Evolutionary conservation across 495 filamentous ascomycete genomes (phyloP), one percentile per base, ranked within the genome.

Genomic region (Tuber aestivum): DNA sequence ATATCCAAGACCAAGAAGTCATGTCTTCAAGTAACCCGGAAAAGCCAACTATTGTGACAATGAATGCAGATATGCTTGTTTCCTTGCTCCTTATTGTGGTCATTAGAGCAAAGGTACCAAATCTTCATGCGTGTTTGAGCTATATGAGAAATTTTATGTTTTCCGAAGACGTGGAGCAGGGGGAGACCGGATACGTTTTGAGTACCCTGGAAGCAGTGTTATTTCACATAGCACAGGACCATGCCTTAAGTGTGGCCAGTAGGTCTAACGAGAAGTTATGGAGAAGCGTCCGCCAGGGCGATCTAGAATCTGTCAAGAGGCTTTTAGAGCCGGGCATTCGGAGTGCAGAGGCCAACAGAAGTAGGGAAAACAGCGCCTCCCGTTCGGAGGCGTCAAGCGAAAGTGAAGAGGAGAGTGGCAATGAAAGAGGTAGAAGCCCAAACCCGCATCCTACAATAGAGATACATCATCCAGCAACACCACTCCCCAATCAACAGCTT

Each of bases 61-160:
- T 98, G 81, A 98, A 97, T 83, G 96, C 96, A 1, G 96, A 99
- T 86, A 93, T 95, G 2, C 85, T 99, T 35, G 96, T 99, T 1
- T 97, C 95, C 0, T 85, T 99, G 75, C 87, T 99, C 27, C 87
- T 99, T 27, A 88, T 97, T 72, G 93, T 99, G 37, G 93, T 98
- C 35, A 98, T 99, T 73, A 89, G 97, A 78, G 92, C 94, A 50
- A 92, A 97, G 80, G 90, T 97, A 21, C 90, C 92, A 70, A 91
- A 97, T 85, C 87, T 98, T 37, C 92, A 97, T 79, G 94, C 96
- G 35, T 88, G 95, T 23, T 83, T 98, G 68, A 85, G 92, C 42
- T 98, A 97, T 82, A 97, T 99, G 90, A 92, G 94, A 72, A 92
- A 95, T 75, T 99, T 97, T 79, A 93, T 97, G 81, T 98, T 97